Base-by-base conservation (phyloP, 176 grass and related monocot genomes). In the Secale cereale region DNA sequence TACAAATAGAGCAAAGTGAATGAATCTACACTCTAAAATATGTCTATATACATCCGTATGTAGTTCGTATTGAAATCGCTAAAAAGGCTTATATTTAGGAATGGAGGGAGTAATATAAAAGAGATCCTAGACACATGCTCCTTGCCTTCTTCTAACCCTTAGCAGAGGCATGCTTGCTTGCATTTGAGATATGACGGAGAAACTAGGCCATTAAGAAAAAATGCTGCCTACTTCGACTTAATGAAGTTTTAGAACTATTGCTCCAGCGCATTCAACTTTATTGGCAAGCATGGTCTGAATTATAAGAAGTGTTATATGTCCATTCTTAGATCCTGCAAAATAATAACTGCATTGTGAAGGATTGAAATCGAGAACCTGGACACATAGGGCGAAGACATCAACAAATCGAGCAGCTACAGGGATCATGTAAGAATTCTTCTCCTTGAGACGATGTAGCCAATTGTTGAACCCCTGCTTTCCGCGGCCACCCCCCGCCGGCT, bases 111-210 rank as follows among this genome's bases (percentile, higher is more conserved):
- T 52, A 50, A 12, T 66, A 56, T 31, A 75, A 57, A 41, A 65
- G 63, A 43, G 40, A 70, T 82, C 78, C 19, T 37, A n/a, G 52
- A 74, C 19, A 87, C 87, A 75, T 94, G 96, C 97, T 91, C 84
- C 83, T 92, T 99, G 29, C 91, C 93, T 89, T 99, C 91, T 86
- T 99, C 97, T 89, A 99, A 92, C 72, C 93, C 94, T 52, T 86
- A 86, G 63, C 65, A 82, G 78, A 94, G 94, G 52, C 88, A 75
- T 32, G 93, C 86, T 89, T 99, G 93, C 85, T 96, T 99, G 84
- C 97, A 99, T 84, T 99, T 99, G 30, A 93, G 80, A 96, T 99
- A 89, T 14, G 0, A 89, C 59, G 91, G 94, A 78, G 97, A 92
- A 60, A 96, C 28, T 70, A 99, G 93, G 11, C 97, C 97, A 79